Percentiles rank a stretch among this genome's conserved stretches.
Conservation (phyloP, 768 basidiomycete genomes). For the Panaeolus papilionaceus region DNA sequence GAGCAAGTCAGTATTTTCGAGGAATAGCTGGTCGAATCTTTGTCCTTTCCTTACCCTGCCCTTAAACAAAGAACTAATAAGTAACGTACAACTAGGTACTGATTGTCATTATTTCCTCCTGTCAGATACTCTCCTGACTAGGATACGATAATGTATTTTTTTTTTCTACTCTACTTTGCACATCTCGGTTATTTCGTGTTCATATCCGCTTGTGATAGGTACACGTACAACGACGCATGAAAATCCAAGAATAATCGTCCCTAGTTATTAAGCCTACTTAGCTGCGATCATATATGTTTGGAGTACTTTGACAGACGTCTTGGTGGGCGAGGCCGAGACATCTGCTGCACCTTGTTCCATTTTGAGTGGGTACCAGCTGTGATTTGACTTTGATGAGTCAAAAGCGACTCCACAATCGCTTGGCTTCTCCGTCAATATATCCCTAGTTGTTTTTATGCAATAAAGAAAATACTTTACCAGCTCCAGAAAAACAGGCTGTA, state of each 20-base stretch:
- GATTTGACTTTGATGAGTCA: neutral
- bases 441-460: neutral
- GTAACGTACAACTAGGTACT: conserved; percentile 27
- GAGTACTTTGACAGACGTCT: neutral
- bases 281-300: neutral
- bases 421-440: neutral
- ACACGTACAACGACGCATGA: conserved; percentile 2
- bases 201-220: neutral
- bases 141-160: conserved; percentile 27
- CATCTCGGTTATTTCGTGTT: neutral
- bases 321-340: neutral
- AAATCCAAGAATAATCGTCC: neutral
- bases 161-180: neutral
- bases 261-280: neutral
- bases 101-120: conserved; percentile 20
- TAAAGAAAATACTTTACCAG: no score
- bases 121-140: conserved; percentile 10
- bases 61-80: conserved; percentile 21
- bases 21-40: conserved; percentile 30
- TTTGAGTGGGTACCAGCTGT: neutral
- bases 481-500: no score
- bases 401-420: neutral
- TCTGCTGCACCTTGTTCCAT: conserved; percentile 3
- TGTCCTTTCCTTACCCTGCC: conserved; percentile 23
- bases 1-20: conserved; percentile 23